Conservation (phyloP, 768 basidiomycete genomes). For the Pisolithus microcarpus region DNA sequence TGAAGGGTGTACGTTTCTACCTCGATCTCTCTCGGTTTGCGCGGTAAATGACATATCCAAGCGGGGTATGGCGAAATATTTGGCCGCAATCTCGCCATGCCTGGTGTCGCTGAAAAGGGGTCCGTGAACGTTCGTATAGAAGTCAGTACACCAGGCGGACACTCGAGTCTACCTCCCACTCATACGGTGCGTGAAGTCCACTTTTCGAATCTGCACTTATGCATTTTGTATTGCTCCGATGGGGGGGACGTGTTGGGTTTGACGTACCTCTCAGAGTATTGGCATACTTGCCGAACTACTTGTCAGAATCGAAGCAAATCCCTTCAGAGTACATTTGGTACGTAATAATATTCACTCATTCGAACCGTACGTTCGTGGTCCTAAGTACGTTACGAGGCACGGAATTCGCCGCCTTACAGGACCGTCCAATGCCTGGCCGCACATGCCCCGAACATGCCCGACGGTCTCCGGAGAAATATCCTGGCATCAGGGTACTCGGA, state of each 20-base stretch:
- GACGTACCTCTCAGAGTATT: constrained; percentile 46
- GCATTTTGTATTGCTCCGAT: not conserved
- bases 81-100: constrained; percentile 51
- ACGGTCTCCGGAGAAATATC: constrained; percentile 41
- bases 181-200: constrained; percentile 53
- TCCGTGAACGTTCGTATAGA: constrained; percentile 56
- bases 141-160: constrained; percentile 68
- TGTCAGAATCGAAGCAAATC: constrained; percentile 61
- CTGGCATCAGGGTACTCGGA: constrained; percentile 28
- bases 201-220: not conserved
- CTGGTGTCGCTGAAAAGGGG: constrained; percentile 71
- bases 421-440: constrained; percentile 60
- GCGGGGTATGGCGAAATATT: constrained; percentile 45
- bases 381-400: constrained; percentile 31
- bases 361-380: not conserved
- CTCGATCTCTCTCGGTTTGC: not conserved
- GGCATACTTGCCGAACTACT: constrained; percentile 73
- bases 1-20: constrained; percentile 58
- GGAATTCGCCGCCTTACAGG: constrained; percentile 51
- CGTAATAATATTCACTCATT: constrained; percentile 7
- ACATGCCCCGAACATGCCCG: constrained; percentile 50
- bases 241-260: not conserved
- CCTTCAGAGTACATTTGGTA: constrained; percentile 47
- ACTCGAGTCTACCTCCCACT: constrained; percentile 75
- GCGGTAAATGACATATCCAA: constrained; percentile 2